Conservation (phyloP, 2,329 filamentous ascomycete genomes). For the Ophiostoma sp. region DNA sequence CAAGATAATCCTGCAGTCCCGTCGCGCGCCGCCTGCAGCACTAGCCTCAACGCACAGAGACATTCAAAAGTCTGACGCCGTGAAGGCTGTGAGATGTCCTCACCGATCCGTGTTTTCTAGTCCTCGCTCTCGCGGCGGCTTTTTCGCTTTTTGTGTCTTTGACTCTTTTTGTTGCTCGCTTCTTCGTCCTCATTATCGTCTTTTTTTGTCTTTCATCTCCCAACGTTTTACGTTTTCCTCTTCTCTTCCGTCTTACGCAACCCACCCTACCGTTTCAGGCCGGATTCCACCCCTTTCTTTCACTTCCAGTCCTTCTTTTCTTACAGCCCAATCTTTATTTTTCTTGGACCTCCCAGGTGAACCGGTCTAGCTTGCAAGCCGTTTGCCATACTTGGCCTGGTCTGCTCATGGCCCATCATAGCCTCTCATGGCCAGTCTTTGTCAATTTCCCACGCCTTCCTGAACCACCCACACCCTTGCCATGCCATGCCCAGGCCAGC, state of each 20-base stretch:
- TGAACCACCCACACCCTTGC: not conserved
- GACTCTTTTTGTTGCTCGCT: not conserved
- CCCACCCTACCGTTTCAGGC: not conserved
- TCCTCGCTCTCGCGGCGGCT: not conserved
- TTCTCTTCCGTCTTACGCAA: not conserved
- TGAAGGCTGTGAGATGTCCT: not conserved
- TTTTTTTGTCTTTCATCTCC: not conserved
- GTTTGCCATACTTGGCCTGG: not conserved
- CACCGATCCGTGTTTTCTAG: not conserved
- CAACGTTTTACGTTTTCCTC: not conserved
- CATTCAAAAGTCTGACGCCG: not conserved
- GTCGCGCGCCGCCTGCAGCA: not conserved
- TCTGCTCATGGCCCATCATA: not conserved
- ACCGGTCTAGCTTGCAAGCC: not conserved
- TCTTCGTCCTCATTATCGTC: not conserved
- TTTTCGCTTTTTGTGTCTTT: not conserved
- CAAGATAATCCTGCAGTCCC: slow-evolving; percentile 9
- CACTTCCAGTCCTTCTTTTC: no score
- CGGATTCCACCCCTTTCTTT: no score
- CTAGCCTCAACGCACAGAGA: not conserved
- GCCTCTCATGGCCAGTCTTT: not conserved
- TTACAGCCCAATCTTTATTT: not conserved
- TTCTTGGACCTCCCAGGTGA: not conserved
- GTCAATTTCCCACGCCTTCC: not conserved
- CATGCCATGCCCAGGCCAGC: not conserved